Evolutionary conservation across 345 rosid genomes (phyloP).

Genomic region (Linum usitatissimum): DNA sequence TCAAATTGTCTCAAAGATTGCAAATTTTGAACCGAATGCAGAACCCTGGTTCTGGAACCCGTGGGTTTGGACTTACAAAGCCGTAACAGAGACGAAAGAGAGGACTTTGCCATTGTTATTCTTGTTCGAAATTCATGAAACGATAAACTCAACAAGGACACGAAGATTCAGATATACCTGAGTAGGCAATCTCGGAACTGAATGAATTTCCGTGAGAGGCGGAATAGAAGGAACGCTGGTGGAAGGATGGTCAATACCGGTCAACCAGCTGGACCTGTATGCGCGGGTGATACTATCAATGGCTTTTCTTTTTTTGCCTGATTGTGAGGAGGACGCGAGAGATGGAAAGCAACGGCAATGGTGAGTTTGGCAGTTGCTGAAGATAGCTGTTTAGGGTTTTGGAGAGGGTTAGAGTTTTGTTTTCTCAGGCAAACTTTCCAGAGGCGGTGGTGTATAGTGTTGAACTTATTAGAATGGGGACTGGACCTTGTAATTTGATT

Average conservation of each 20-base stretch:
- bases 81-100: constrained; percentile 36
- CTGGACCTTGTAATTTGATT: too few relatives aligned
- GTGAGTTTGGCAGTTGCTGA: too few relatives aligned
- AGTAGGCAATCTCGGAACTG: not conserved
- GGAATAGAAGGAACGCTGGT: not conserved
- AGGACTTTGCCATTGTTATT: constrained; percentile 42
- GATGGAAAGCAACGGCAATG: too few relatives aligned
- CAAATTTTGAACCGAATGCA: constrained; percentile 20
- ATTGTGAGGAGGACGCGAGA: too few relatives aligned
- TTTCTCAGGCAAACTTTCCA: too few relatives aligned
- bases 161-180: not conserved
- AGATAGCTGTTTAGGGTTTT: too few relatives aligned
- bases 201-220: not conserved
- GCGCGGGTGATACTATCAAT: too few relatives aligned
- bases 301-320: too few relatives aligned
- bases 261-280: not conserved
- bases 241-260: not conserved
- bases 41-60: constrained; percentile 24
- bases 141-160: not conserved
- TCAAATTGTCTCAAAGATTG: constrained; percentile 27
- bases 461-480: too few relatives aligned
- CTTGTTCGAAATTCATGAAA: not conserved
- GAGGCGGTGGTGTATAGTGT: too few relatives aligned
- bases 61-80: constrained; percentile 25
- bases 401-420: too few relatives aligned